Percentiles rank a stretch among this genome's conserved stretches.
phyloP scores from a whole-genome alignment of 148 eudicot genomes.

The Amaranthus cruentus region DNA sequence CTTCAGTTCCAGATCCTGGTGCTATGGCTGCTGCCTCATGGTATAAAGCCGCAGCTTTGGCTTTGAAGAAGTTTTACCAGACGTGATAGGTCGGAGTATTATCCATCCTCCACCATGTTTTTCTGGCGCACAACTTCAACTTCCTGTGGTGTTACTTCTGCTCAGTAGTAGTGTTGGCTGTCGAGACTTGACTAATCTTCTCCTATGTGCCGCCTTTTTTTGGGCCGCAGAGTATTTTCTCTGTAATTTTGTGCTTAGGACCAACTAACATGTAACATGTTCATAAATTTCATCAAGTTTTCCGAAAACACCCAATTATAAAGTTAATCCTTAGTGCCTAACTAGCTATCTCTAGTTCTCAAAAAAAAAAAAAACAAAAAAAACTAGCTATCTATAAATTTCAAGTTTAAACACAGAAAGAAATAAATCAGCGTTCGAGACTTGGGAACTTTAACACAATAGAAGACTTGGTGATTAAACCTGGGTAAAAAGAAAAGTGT shows the following conservation, averaged over 20 bases:
- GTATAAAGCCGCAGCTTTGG: conserved; percentile 82
- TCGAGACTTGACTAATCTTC: conserved; percentile 26
- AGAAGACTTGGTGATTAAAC: too few species aligned
- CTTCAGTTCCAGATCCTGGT: conserved; percentile 90
- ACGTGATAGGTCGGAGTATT: conserved; percentile 8
- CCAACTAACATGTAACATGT: not conserved
- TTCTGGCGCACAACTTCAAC: conserved; percentile 53
- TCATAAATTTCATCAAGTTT: too few species aligned
- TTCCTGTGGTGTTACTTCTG: conserved; percentile 49
- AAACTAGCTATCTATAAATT: too few species aligned
- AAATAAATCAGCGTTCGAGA: too few species aligned
- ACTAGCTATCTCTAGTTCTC: too few species aligned
- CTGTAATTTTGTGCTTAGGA: not conserved
- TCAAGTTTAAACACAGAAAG: too few species aligned
- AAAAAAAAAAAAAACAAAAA: too few species aligned
- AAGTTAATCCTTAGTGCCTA: too few species aligned
- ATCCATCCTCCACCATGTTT: not conserved
- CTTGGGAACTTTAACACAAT: too few species aligned
- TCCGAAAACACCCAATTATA: too few species aligned
- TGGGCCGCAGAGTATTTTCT: not conserved
- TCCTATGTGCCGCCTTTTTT: not conserved
- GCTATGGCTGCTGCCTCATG: conserved; percentile 98
- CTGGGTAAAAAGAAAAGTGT: too few species aligned
- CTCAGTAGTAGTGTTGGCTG: conserved; percentile 81
- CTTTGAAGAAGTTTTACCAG: conserved; percentile 42